A percentile compares a stretch with the other conserved stretches of the same genome.
Conservation (phyloP, 805 yeast species). For the Lachancea mirantina region DNA sequence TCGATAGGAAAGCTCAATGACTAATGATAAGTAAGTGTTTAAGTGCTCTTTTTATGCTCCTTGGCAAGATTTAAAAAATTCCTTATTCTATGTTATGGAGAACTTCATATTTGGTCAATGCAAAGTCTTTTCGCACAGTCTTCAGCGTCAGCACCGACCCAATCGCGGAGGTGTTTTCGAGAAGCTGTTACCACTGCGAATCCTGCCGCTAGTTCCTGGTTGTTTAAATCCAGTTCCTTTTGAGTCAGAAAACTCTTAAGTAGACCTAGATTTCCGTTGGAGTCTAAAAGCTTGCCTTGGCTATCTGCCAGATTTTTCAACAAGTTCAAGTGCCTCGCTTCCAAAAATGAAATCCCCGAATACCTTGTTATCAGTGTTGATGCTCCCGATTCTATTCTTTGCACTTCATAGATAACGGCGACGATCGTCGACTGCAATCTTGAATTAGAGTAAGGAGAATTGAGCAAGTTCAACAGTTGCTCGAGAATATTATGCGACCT, state of each 20-base stretch:
- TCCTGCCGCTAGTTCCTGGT: slow-evolving; percentile 20
- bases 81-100: no score
- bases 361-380: slow-evolving; percentile 53
- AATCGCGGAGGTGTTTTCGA: slow-evolving; percentile 53
- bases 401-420: slow-evolving; percentile 40
- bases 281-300: slow-evolving; percentile 7
- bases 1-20: no score
- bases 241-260: slow-evolving; percentile 32
- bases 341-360: slow-evolving; percentile 39
- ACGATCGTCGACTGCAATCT: slow-evolving; percentile 37
- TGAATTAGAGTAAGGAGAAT: slow-evolving; percentile 42
- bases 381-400: slow-evolving; percentile 50
- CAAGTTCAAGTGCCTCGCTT: slow-evolving; percentile 17
- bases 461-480: slow-evolving; percentile 50
- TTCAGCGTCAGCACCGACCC: slow-evolving; percentile 49
- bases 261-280: slow-evolving; percentile 14
- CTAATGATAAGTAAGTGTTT: no score
- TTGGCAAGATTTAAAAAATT: no score
- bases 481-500: slow-evolving; percentile 55
- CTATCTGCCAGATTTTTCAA: slow-evolving; percentile 11
- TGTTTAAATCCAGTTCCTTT: slow-evolving; percentile 40
- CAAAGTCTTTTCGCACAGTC: slow-evolving; percentile 40
- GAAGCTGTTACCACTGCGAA: slow-evolving; percentile 28
- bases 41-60: no score
- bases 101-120: background rate